Evolutionary conservation across 179 eudicot genomes (phyloP).

Genomic region (Actinidia chinensis): DNA sequence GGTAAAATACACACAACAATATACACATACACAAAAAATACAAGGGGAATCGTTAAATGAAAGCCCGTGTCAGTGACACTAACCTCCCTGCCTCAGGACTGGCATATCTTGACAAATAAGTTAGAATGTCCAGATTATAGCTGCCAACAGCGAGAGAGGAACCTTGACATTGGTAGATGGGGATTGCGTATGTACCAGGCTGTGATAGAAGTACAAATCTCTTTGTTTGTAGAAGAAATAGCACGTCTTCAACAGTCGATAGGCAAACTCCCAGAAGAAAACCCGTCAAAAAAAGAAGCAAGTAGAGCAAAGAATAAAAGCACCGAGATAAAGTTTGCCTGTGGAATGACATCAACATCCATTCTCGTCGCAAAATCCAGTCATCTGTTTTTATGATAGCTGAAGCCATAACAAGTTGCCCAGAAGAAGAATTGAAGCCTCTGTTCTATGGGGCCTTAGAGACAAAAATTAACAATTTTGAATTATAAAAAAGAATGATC

Average conservation of each 20-base stretch:
- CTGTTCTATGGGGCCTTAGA: background rate
- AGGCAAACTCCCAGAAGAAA: conserved; percentile 63
- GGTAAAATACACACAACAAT: background rate
- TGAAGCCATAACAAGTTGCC: conserved; percentile 64
- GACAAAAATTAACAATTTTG: background rate
- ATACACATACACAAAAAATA: background rate
- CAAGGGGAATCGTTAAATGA: background rate
- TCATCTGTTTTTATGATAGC: conserved; percentile 70
- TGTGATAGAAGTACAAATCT: conserved; percentile 74
- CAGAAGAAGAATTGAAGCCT: conserved; percentile 7
- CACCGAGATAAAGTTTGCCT: conserved; percentile 76
- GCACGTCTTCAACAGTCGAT: conserved; percentile 69
- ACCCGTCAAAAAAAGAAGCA: conserved; percentile 73
- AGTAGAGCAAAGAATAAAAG: conserved; percentile 65
- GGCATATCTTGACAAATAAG: conserved; percentile 74
- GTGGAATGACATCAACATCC: conserved; percentile 55
- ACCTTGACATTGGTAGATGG: conserved; percentile 72
- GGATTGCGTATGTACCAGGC: conserved; percentile 88
- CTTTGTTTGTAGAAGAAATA: conserved; percentile 86
- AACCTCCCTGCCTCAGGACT: conserved; percentile 78
- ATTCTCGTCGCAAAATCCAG: conserved; percentile 61
- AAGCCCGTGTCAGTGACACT: conserved; percentile 11
- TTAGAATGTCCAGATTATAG: conserved; percentile 75
- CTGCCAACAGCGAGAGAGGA: conserved; percentile 60
- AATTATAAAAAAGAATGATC: background rate